These are phyloP conservation scores for Penicillium salamii DNA, from an alignment of 495 filamentous ascomycete species.

Conservation along the genomic window DNA sequence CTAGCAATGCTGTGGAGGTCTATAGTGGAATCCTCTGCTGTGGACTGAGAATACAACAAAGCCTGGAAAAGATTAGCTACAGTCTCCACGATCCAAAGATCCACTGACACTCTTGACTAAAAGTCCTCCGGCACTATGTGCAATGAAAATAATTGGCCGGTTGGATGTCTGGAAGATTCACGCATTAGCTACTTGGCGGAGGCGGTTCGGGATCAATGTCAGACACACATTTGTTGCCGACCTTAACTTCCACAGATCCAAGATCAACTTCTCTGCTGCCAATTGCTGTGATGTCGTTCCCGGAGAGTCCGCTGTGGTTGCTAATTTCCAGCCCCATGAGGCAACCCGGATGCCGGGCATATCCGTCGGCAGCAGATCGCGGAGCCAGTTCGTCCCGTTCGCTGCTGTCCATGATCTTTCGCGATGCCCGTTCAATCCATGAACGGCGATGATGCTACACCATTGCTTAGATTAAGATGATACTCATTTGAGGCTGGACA, in stretches of 20 bases:
- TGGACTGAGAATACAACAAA: conserved; percentile 15
- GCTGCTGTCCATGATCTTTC: conserved; percentile 36
- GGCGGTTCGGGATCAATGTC: not conserved
- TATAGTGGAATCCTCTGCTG: not conserved
- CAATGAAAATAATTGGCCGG: conserved; percentile 34
- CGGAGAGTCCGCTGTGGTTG: not conserved
- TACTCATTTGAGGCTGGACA: not conserved
- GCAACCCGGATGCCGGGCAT: conserved; percentile 44
- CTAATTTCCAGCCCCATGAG: conserved; percentile 50
- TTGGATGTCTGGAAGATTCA: conserved; percentile 10
- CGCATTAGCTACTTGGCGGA: too few species aligned
- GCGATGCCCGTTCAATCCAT: conserved; percentile 27
- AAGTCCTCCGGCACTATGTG: conserved; percentile 32
- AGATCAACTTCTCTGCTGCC: conserved; percentile 28
- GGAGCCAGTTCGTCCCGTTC: conserved; percentile 45
- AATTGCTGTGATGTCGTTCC: conserved; percentile 23
- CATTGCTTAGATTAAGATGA: not conserved
- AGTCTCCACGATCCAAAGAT: too few species aligned
- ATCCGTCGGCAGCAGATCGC: conserved; percentile 42
- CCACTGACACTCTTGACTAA: conserved; percentile 30
- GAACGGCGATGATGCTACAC: conserved; percentile 26
- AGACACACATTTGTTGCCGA: conserved; percentile 15
- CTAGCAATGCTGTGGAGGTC: conserved; percentile 1
- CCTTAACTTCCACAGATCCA: conserved; percentile 26
- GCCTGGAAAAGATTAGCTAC: not conserved